These are phyloP conservation scores for Hanseniaspora jakobsenii DNA, from an alignment of 805 yeast genomes.

Conservation along the genomic window DNA sequence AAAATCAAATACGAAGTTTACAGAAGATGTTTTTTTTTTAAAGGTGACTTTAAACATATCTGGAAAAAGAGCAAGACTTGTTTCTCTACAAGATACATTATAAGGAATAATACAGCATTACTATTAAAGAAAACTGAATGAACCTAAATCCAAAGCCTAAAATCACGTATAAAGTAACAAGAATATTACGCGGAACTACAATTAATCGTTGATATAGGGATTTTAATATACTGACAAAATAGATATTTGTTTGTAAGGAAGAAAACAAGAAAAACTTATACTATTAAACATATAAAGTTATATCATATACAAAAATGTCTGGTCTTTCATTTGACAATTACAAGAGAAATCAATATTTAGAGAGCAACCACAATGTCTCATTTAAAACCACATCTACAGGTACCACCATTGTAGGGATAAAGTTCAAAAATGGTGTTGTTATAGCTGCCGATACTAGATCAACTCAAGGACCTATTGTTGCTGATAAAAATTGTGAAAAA, in stretches of 20 bases:
- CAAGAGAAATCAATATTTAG: slow-evolving; percentile 72
- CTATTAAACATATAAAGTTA: neutral
- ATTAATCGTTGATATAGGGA: too few relatives aligned
- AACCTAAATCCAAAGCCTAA: too few relatives aligned
- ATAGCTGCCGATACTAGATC: slow-evolving; percentile 99
- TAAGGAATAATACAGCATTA: too few relatives aligned
- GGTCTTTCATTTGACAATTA: slow-evolving; percentile 89
- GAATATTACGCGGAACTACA: too few relatives aligned
- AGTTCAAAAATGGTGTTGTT: slow-evolving; percentile 84
- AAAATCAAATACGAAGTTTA: too few relatives aligned
- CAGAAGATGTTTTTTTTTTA: too few relatives aligned
- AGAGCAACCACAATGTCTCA: slow-evolving; percentile 56
- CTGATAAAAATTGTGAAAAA: slow-evolving; percentile 96
- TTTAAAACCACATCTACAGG: slow-evolving; percentile 96
- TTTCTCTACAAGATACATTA: too few relatives aligned
- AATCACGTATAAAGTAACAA: too few relatives aligned
- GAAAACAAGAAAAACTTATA: neutral
- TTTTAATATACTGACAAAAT: too few relatives aligned
- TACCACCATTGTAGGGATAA: slow-evolving; percentile 97
- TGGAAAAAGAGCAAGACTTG: too few relatives aligned
- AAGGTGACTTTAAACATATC: too few relatives aligned
- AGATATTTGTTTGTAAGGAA: neutral
- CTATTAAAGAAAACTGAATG: too few relatives aligned
- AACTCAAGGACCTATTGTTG: slow-evolving; percentile 90
- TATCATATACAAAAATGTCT: slow-evolving; percentile 46